Evolutionary conservation across 345 rosid species (phyloP).

Genomic region (Reutealis trisperma): DNA sequence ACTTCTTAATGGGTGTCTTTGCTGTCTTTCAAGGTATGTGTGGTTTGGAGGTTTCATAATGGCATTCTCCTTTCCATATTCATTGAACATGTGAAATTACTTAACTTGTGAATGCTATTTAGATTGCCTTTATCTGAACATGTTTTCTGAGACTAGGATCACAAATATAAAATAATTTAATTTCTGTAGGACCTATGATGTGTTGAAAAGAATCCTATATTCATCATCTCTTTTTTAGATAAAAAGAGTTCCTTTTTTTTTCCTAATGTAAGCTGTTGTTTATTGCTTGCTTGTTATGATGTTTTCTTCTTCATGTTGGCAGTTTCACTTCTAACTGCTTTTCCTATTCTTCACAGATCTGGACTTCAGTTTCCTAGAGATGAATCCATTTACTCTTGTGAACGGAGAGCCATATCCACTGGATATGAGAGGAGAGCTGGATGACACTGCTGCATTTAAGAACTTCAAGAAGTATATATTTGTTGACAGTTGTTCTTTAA

Average conservation of each 20-base stretch:
- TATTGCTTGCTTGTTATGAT: neutral
- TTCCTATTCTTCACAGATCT: slow-evolving; percentile 48
- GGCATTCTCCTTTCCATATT: neutral
- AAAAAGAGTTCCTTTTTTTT: neutral
- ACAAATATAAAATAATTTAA: neutral
- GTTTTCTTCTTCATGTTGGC: neutral
- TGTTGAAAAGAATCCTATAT: neutral
- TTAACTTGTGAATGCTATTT: slow-evolving; percentile 1
- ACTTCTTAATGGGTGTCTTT: slow-evolving; percentile 75
- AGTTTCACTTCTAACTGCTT: neutral
- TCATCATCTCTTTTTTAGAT: neutral
- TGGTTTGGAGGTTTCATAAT: slow-evolving; percentile 5
- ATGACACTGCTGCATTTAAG: slow-evolving; percentile 96
- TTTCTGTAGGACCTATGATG: neutral
- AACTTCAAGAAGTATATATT: slow-evolving; percentile 74
- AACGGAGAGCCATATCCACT: slow-evolving; percentile 89
- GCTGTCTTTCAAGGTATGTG: slow-evolving; percentile 80
- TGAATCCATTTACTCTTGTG: slow-evolving; percentile 92
- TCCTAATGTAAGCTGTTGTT: neutral
- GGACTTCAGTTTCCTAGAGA: slow-evolving; percentile 89
- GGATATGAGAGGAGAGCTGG: slow-evolving; percentile 98
- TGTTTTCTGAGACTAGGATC: neutral
- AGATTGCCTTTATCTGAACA: slow-evolving; percentile 10
- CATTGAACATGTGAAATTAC: neutral
- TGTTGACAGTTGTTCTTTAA: neutral